phyloP scores from a whole-genome alignment of 371 early-diverging fungal genomes.

The Circinella minor region DNA sequence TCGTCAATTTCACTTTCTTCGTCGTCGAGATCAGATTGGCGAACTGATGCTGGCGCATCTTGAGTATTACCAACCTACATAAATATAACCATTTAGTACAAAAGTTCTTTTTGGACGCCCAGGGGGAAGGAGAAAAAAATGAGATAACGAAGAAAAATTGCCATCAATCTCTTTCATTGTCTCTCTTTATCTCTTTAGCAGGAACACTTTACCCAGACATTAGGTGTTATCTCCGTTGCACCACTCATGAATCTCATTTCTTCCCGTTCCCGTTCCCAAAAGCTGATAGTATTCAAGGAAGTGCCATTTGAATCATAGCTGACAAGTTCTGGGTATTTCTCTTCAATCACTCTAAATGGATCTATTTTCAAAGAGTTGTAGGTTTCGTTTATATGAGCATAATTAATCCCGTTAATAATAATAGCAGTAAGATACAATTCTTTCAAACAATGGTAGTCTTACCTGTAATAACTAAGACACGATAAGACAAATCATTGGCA shows the following conservation, averaged over 20 bases:
- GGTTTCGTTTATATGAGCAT: too few species aligned
- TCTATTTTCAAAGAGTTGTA: conserved; percentile 27
- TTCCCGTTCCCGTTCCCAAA: conserved; percentile 57
- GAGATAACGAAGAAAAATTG: not conserved
- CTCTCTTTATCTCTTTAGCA: not conserved
- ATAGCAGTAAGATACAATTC: too few species aligned
- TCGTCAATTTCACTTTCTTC: conserved; percentile 19
- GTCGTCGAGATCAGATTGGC: conserved; percentile 15
- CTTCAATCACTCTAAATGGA: conserved; percentile 53
- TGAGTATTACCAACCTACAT: conserved; percentile 61
- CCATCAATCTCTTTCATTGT: too few species aligned
- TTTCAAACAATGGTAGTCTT: not conserved
- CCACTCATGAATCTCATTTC: conserved; percentile 63
- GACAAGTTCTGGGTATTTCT: conserved; percentile 52
- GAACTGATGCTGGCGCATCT: conserved; percentile 54
- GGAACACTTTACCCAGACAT: conserved; percentile 59
- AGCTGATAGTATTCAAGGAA: conserved; percentile 43
- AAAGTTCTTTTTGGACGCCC: not conserved
- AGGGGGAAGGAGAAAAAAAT: not conserved
- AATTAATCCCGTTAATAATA: too few species aligned
- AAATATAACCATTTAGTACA: not conserved
- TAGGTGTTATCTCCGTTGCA: conserved; percentile 56
- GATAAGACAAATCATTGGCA: conserved; percentile 43
- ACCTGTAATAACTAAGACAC: conserved; percentile 56
- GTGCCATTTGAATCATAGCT: conserved; percentile 45